Conservation (phyloP, 805 yeast genomes). For the Wickerhamiella qilinensis region DNA sequence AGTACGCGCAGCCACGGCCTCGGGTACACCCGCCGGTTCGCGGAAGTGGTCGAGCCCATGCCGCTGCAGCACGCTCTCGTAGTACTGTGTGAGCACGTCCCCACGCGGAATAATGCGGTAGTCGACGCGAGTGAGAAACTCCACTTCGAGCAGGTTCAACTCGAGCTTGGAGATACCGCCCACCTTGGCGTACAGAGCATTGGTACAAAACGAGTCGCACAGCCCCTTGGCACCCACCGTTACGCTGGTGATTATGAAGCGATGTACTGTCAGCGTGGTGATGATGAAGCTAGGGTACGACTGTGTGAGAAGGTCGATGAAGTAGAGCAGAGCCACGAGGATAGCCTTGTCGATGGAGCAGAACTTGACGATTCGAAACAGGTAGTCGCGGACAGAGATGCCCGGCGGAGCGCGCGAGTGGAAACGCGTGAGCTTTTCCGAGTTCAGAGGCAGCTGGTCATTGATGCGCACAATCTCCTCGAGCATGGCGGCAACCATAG, state of each 20-base stretch:
- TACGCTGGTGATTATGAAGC: constrained; percentile 79
- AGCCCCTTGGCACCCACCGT: constrained; percentile 75
- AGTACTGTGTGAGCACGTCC: constrained; percentile 21
- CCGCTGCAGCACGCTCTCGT: constrained; percentile 20
- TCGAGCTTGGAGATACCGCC: constrained; percentile 57
- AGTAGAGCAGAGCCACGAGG: constrained; percentile 67
- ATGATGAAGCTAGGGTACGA: constrained; percentile 67
- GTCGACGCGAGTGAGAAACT: constrained; percentile 63
- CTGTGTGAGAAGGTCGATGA: constrained; percentile 68
- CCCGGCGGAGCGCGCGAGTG: constrained; percentile 89
- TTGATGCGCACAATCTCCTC: constrained; percentile 58
- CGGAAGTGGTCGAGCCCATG: constrained; percentile 2
- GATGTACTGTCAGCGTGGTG: constrained; percentile 83
- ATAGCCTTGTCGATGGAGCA: constrained; percentile 77
- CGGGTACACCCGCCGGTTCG: neutral
- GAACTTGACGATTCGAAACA: constrained; percentile 62
- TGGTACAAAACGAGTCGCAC: constrained; percentile 84
- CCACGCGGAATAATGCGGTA: constrained; percentile 53
- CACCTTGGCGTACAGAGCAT: constrained; percentile 84
- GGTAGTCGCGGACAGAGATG: constrained; percentile 64
- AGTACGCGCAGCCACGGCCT: neutral
- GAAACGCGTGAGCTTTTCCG: constrained; percentile 53
- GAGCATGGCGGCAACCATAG: constrained; percentile 65
- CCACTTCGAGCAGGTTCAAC: constrained; percentile 78
- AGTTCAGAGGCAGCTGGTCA: constrained; percentile 33